Percentiles rank a stretch among this genome's conserved stretches.
Conservation (phyloP, 331 rosid genomes). For the Rhamnella rubrinervis region DNA sequence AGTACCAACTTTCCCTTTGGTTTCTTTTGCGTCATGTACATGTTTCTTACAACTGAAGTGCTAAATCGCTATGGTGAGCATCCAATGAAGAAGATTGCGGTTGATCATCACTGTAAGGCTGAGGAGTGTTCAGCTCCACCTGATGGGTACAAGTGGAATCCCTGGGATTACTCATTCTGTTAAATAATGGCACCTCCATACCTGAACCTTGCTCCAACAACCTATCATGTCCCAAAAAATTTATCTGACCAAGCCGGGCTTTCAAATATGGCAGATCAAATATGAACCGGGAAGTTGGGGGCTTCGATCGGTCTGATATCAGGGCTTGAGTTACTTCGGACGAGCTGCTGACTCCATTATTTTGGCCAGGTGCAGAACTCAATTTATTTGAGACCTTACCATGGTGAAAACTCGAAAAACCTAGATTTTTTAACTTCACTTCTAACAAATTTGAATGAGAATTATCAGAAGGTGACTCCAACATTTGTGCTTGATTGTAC, state of each 20-base stretch:
- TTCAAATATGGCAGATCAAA: conserved; percentile 43
- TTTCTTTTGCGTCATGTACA: conserved; percentile 2
- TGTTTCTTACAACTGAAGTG: conserved; percentile 15
- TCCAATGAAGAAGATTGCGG: conserved; percentile 4
- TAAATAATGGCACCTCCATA: conserved; percentile 5
- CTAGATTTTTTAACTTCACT: conserved; percentile 14
- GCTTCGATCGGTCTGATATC: conserved; percentile 23
- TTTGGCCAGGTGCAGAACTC: too few species aligned
- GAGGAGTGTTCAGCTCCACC: conserved; percentile 12
- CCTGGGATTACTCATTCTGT: conserved; percentile 12
- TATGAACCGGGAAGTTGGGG: conserved; percentile 25
- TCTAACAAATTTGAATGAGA: conserved; percentile 10
- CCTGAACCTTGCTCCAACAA: conserved; percentile 12
- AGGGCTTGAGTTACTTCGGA: conserved; percentile 9
- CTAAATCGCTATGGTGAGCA: conserved; percentile 2
- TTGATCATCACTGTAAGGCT: conserved; percentile 7
- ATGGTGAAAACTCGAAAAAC: conserved; percentile 11
- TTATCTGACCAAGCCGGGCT: conserved; percentile 42
- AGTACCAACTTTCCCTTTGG: not conserved
- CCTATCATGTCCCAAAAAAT: conserved; percentile 22
- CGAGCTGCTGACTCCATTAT: conserved; percentile 9
- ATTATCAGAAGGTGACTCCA: conserved; percentile 17
- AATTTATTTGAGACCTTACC: too few species aligned
- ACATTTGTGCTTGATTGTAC: conserved; percentile 3
- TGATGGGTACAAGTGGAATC: not conserved